Conservation (phyloP, 202 grass and related monocot species). For the Elaeis oleifera region DNA sequence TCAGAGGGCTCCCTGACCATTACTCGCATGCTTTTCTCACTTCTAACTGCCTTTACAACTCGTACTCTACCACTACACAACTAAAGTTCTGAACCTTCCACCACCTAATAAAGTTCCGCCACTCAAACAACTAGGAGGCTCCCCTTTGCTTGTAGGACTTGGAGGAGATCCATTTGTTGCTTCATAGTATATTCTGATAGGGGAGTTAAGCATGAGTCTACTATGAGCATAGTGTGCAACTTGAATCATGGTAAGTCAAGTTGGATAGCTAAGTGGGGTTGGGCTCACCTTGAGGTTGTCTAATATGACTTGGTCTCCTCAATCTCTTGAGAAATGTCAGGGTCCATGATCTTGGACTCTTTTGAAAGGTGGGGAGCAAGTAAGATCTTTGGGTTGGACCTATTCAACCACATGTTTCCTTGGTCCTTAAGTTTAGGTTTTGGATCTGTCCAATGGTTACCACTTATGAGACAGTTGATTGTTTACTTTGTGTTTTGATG, state of each 20-base stretch:
- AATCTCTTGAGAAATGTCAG: no score
- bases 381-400: constrained; percentile 39
- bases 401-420: constrained; percentile 34
- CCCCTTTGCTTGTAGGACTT: no score
- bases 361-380: constrained; percentile 29
- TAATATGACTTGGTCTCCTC: constrained; percentile 8
- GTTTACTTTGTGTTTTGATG: no score
- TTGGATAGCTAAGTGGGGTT: not conserved
- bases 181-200: no score
- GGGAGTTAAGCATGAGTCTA: not conserved
- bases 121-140: no score
- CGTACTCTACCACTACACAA: no score
- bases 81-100: no score
- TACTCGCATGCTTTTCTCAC: not conserved
- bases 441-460: not conserved
- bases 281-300: not conserved
- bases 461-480: no score
- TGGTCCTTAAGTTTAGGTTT: constrained; percentile 41
- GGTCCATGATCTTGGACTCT: not conserved
- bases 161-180: no score
- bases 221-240: not conserved
- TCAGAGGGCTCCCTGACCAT: constrained; percentile 1
- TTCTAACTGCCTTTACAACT: not conserved
- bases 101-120: no score
- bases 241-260: not conserved